A percentile compares a stretch with the other conserved stretches of the same genome.
These are phyloP conservation scores for Dorcoceras hygrometricum DNA, from an alignment of 257 asterid genomes.

Conservation along the genomic window DNA sequence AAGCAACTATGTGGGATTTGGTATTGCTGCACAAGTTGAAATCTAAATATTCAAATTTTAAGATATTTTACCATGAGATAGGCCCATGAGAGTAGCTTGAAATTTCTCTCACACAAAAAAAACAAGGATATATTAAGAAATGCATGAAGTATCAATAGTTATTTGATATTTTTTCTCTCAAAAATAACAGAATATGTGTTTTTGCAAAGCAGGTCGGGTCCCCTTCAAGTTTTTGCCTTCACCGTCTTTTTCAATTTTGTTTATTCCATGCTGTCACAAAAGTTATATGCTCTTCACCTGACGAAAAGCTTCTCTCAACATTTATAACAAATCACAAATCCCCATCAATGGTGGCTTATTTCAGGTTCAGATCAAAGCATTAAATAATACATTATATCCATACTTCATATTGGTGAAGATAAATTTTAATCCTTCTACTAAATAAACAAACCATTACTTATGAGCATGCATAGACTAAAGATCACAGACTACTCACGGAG, in stretches of 20 bases:
- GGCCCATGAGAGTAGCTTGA: constrained; percentile 4
- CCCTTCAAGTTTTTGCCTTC: not conserved
- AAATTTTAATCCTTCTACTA: not conserved
- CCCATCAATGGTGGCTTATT: not conserved
- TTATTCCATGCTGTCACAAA: not conserved
- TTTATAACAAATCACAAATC: not conserved
- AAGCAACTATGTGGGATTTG: not conserved
- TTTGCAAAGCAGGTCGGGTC: not conserved
- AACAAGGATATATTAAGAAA: not conserved
- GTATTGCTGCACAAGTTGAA: not conserved
- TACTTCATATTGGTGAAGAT: not conserved
- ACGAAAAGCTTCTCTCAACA: not conserved
- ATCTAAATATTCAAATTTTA: not conserved
- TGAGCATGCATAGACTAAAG: constrained; percentile 13
- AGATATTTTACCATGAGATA: not conserved
- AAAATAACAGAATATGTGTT: not conserved
- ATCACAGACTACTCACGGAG: not conserved
- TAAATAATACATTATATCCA: not conserved
- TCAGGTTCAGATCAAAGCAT: not conserved
- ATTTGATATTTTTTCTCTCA: too few species aligned
- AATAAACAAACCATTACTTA: too few species aligned
- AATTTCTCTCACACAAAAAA: not conserved
- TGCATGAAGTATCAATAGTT: not conserved
- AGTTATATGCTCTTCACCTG: not conserved
- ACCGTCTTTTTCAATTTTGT: not conserved